Conservation (phyloP, 495 filamentous ascomycete species). For the Penicillium paradoxum region DNA sequence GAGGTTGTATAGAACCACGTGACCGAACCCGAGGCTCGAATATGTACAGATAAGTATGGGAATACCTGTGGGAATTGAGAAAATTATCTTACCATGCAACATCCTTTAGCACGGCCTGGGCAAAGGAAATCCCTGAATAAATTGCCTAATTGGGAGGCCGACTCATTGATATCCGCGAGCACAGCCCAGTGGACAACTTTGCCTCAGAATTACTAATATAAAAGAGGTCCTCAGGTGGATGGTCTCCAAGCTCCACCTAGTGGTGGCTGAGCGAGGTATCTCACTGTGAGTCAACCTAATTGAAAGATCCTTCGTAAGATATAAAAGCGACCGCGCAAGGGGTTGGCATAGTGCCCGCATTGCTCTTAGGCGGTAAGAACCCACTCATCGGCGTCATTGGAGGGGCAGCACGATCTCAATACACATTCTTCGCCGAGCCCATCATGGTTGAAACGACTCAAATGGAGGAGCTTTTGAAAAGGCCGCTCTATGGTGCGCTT, state of each 20-base stretch:
- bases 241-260: background rate
- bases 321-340: background rate
- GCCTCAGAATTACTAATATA: background rate
- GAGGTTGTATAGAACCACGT: too few species aligned
- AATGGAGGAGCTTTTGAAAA: constrained; percentile 53
- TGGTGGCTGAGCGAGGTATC: background rate
- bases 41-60: too few species aligned
- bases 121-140: background rate
- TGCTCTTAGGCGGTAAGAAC: constrained; percentile 19
- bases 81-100: background rate
- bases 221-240: background rate
- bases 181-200: constrained; percentile 7
- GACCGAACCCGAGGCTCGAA: too few species aligned
- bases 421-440: constrained; percentile 7
- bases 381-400: constrained; percentile 18
- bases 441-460: constrained; percentile 20
- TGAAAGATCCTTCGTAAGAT: background rate
- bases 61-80: too few species aligned
- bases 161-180: background rate
- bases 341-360: constrained; percentile 2
- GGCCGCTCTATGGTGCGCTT: constrained; percentile 54
- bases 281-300: background rate
- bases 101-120: background rate
- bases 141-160: constrained; percentile 6
- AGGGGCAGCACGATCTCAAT: constrained; percentile 13